Percentiles rank a stretch among this genome's conserved stretches.
Evolutionary conservation across 1,139 yeast species (phyloP).

Genomic region (Komagataea norvegica): DNA sequence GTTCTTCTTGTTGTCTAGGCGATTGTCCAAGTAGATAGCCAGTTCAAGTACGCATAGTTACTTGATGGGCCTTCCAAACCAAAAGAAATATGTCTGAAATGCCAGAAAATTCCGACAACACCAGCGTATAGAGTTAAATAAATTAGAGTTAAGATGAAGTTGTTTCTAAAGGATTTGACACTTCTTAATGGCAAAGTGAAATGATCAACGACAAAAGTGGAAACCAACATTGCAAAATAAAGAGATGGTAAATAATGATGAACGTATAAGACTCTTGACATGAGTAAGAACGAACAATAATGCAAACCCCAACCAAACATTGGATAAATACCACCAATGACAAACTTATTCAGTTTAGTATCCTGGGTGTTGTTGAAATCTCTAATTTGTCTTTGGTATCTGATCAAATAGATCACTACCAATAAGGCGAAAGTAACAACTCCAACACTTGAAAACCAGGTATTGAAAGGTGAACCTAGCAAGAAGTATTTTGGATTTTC

Average conservation of each 20-base stretch:
- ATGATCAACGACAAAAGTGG: slow-evolving; percentile 70
- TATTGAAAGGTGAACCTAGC: slow-evolving; percentile 90
- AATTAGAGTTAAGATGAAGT: slow-evolving; percentile 30
- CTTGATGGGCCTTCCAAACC: slow-evolving; percentile 85
- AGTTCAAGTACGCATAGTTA: slow-evolving; percentile 66
- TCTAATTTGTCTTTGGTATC: slow-evolving; percentile 90
- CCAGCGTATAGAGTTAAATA: slow-evolving; percentile 45
- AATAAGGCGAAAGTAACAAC: slow-evolving; percentile 57
- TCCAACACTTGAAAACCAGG: slow-evolving; percentile 84
- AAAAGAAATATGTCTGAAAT: slow-evolving; percentile 73
- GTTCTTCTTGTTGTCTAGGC: slow-evolving; percentile 10
- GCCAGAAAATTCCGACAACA: slow-evolving; percentile 64
- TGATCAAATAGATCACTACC: slow-evolving; percentile 54
- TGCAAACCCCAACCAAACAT: slow-evolving; percentile 95
- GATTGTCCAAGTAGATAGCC: slow-evolving; percentile 74
- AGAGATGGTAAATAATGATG: slow-evolving; percentile 97
- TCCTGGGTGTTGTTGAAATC: slow-evolving; percentile 49
- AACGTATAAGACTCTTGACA: slow-evolving; percentile 97
- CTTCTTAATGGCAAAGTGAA: slow-evolving; percentile 43
- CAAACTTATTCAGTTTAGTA: slow-evolving; percentile 38
- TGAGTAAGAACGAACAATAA: slow-evolving; percentile 80
- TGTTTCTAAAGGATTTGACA: slow-evolving; percentile 29
- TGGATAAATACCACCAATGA: slow-evolving; percentile 86
- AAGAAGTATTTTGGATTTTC: slow-evolving; percentile 78
- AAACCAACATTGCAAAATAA: slow-evolving; percentile 85